Base-by-base conservation (phyloP, 768 basidiomycete species). In the Amanita polypyramis region DNA sequence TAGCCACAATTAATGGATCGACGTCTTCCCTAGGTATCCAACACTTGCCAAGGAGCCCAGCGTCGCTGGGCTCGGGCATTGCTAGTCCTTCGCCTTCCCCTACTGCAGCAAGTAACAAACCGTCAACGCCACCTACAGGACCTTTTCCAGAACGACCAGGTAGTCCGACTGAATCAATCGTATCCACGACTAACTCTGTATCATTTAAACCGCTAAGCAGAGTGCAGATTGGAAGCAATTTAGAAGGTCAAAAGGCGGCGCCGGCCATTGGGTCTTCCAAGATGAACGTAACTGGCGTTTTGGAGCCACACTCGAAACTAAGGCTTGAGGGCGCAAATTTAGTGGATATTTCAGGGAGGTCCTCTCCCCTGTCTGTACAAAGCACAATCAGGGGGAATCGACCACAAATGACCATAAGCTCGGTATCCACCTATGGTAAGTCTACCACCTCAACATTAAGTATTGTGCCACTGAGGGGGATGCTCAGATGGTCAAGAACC, bases 181-280 rank as follows among this genome's bases (percentile, higher is more conserved):
- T 84, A 5, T 92, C 90, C 2, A 77, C 76, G 4, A 64, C 82
- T 0, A 85, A 83, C 53, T 84, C 85, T 0, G 71, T 76, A 9
- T 72, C 75, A 1, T 69, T 81, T 47, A 71, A 75, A 17, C 73
- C 73, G 2, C 60, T 73, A 11, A 82, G 80, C 52, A 71, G 81
- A 33, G 61, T 88, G 37, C 85, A 85, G 21, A 70, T 85, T 11
- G 84, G 84, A 5, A 38, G 39, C 4, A 77, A 80, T 42, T 73
- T 72, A 10, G 90, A 92, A 53, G 76, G 80, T 1, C 81, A 82
- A 54, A 94, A 95, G 59, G 93, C 88, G 3, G 87, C 89, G 0
- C 87, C 96, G 21, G 90, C 93, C 3, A 68, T 98, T 34, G 93
- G 87, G 1, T 85, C 92, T 2, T 88, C 87, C 5, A 84, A 78